Evolutionary conservation across 148 eudicot genomes (phyloP), one percentile per base, ranked within the genome.

Genomic region (Limonium bicolor): DNA sequence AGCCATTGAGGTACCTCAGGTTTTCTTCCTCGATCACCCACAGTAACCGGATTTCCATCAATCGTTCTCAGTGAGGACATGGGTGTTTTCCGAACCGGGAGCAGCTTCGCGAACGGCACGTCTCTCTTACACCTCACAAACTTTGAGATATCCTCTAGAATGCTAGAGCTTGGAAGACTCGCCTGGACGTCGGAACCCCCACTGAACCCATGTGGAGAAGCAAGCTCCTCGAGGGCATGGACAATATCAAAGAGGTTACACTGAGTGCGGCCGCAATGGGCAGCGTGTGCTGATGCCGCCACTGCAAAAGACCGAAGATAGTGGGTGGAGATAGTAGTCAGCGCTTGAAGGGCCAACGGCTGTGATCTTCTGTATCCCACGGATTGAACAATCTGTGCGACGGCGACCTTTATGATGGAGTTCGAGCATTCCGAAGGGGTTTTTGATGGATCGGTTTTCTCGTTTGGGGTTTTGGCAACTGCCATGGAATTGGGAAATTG

Each of bases 1-100:
- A 85, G 47, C 95, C 95, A 85, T n/a, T 23, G 51, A 11, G 95
- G 90, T 27, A 85, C 51, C 44, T 74, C 72, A 24, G 25, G 23
- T 5, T 58, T 33, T 2, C 48, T 39, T 2, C 14, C 21, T 16
- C 39, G 1, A 17, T 2, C 41, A 23, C 36, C 28, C 11, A 6
- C 17, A 15, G 26, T 11, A 8, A 11, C 15, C 18, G 21, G 14
- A 26, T 24, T 1, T 0, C 6, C 41, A 10, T n/a, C 3, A 11
- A 23, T 47, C 7, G 41, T 13, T 4, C 40, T 10, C 37, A 25
- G 13, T 11, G 32, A 19, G 22, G 7, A 8, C 0, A 1, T 3
- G 2, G 10, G 14, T n/a, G n/a, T n/a, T n/a, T n/a, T n/a, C 6
- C 36, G 34, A 20, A 41, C 38, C 7, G 51, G 63, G 49, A 74